Conservation (phyloP, 352 stramenopile species). For the Phytophthora quininea region DNA sequence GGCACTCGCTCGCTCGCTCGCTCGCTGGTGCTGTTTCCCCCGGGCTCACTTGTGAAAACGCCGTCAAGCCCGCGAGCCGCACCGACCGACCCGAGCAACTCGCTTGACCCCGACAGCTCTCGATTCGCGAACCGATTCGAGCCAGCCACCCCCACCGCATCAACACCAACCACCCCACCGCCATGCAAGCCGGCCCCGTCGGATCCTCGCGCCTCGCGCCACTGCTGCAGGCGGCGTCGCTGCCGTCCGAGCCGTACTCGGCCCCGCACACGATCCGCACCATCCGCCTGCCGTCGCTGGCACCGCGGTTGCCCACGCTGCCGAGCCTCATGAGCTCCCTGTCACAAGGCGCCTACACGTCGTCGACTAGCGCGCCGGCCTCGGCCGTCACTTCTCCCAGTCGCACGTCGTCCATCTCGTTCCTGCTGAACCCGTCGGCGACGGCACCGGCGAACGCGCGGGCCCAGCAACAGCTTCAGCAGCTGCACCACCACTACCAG, state of each 20-base stretch:
- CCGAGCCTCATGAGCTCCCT: constrained; percentile 41
- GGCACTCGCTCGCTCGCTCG: constrained; percentile 5
- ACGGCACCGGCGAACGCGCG: constrained; percentile 5
- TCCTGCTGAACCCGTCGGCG: constrained; percentile 37
- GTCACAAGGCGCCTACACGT: constrained; percentile 17
- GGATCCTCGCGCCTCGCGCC: constrained; percentile 32
- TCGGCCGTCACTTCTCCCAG: constrained; percentile 16
- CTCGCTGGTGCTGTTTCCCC: too few species aligned
- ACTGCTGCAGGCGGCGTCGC: constrained; percentile 27
- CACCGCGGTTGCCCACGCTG: constrained; percentile 34
- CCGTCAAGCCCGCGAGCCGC: constrained; percentile 5
- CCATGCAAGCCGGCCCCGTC: constrained; percentile 31
- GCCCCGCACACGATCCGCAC: constrained; percentile 28
- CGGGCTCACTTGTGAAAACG: constrained; percentile 26
- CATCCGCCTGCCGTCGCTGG: constrained; percentile 42
- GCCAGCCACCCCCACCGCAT: not conserved
- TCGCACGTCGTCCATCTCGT: constrained; percentile 38
- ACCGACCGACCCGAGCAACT: not conserved
- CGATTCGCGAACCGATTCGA: too few species aligned
- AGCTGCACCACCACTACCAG: constrained; percentile 9
- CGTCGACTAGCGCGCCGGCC: constrained; percentile 1
- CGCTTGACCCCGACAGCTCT: not conserved
- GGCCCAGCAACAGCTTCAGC: constrained; percentile 13
- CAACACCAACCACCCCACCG: constrained; percentile 1
- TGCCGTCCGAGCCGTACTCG: constrained; percentile 26